Base-by-base conservation (phyloP, 306 rosid genomes). In the Calophaca sinica region DNA sequence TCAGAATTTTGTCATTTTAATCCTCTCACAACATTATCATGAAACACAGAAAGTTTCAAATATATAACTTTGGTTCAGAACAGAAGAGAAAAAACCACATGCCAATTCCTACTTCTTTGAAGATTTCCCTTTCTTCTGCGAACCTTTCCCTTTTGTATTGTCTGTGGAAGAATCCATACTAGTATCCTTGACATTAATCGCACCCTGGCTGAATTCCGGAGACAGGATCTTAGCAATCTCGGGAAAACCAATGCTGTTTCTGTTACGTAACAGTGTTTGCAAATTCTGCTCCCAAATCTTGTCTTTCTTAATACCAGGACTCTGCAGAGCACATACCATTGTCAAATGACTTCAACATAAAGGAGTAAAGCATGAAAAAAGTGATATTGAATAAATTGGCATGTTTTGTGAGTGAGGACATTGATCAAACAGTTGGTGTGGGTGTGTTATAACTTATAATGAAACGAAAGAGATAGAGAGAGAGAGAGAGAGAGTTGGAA, bases 251-350 rank as follows among this genome's bases (percentile, higher is more conserved):
- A 86, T 63, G 13, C 81, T 78, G 13, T 8, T 83, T 65, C 84
- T 90, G 9, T 92, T 87, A 29, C 86, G 89, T 62, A 90, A 57
- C 39, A 86, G 55, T 0, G 83, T 73, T 38, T 84, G 84, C 81
- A 90, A 75, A 80, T 86, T 88, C 83, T 81, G 88, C 83, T 88
- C 90, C 96, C 87, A 86, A 33, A 77, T 73, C 73, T 76, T 71
- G 77, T 90, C 89, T 72, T 87, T 87, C 62, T 81, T 83, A 14
- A 88, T 84, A 45, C 92, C 90, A 44, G 92, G 96, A 80, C 88
- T 86, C 92, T 87, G 88, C 86, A 70, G 28, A 51, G 4, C 60
- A 45, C n/a, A 80, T 20, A n/a, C 29, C 76, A 62, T 55, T 2
- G 13, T 73, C 62, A 55, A 62, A 63, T 50, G 38, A 36, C 20